Conservation (phyloP, 129 eudicot genomes). For the Artemisia tridentata region DNA sequence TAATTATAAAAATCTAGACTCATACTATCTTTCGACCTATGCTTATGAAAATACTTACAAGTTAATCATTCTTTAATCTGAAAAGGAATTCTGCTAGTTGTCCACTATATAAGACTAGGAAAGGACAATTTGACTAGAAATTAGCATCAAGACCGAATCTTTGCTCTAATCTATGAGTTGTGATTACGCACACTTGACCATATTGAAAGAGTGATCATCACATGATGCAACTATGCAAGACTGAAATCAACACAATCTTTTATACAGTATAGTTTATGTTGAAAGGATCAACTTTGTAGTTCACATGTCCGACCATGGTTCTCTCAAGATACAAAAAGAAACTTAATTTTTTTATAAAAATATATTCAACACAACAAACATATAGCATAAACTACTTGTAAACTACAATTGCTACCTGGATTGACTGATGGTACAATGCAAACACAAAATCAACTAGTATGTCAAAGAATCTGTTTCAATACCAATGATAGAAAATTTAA, state of each 20-base stretch:
- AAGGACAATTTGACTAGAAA: constrained; percentile 26
- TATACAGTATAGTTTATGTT: background rate
- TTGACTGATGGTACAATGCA: constrained; percentile 20
- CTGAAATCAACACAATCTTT: constrained; percentile 3
- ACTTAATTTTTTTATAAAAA: background rate
- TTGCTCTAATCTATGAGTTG: constrained; percentile 21
- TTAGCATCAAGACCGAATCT: constrained; percentile 19
- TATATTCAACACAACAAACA: constrained; percentile 17
- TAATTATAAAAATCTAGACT: too few species aligned
- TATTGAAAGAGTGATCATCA: constrained; percentile 11
- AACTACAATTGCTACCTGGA: constrained; percentile 18
- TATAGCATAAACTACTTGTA: constrained; percentile 17
- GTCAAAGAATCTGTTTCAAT: constrained; percentile 15
- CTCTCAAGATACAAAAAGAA: background rate
- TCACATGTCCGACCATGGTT: constrained; percentile 19
- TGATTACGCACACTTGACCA: constrained; percentile 18
- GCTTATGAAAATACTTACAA: too few species aligned
- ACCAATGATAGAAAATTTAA: constrained; percentile 4
- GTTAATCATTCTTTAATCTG: background rate
- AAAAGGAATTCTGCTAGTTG: constrained; percentile 14
- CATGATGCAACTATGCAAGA: constrained; percentile 28
- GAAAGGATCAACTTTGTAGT: constrained; percentile 6
- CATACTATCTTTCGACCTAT: too few species aligned
- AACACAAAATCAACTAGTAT: constrained; percentile 22
- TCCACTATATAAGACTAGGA: constrained; percentile 3